phyloP scores from a whole-genome alignment of 306 rosid species.

The Medicago lupulina region DNA sequence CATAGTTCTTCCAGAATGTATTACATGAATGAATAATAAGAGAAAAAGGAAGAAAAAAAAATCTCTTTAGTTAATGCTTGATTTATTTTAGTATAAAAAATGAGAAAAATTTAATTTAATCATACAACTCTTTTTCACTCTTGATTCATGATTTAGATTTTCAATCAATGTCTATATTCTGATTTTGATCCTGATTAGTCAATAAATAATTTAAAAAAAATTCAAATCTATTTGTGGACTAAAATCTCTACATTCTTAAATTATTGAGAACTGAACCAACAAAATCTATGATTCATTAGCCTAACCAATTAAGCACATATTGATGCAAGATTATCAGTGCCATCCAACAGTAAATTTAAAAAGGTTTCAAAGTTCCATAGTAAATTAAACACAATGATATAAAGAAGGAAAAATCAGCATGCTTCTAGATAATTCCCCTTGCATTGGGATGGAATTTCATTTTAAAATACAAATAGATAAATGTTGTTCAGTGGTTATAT shows the following conservation, averaged over 20 bases:
- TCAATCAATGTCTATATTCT: neutral
- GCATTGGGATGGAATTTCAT: neutral
- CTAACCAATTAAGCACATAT: neutral
- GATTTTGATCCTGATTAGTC: neutral
- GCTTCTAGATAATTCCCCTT: neutral
- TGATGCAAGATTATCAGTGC: neutral
- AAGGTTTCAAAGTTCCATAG: neutral
- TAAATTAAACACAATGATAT: slow-evolving; percentile 3
- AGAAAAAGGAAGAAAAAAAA: neutral
- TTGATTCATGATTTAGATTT: neutral
- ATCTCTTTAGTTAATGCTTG: too few relatives aligned
- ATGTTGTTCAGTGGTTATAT: neutral
- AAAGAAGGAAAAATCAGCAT: neutral
- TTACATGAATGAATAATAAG: neutral
- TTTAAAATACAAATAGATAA: slow-evolving; percentile 5
- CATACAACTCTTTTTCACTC: neutral
- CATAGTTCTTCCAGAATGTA: neutral
- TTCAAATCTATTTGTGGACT: neutral
- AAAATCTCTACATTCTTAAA: neutral
- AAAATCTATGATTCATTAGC: neutral
- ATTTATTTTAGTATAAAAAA: neutral
- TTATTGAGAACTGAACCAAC: neutral
- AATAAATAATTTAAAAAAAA: neutral
- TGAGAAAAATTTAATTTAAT: neutral
- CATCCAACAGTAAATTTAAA: neutral